phyloP scores from a whole-genome alignment of 306 rosid species.

The Glycyrrhiza uralensis region DNA sequence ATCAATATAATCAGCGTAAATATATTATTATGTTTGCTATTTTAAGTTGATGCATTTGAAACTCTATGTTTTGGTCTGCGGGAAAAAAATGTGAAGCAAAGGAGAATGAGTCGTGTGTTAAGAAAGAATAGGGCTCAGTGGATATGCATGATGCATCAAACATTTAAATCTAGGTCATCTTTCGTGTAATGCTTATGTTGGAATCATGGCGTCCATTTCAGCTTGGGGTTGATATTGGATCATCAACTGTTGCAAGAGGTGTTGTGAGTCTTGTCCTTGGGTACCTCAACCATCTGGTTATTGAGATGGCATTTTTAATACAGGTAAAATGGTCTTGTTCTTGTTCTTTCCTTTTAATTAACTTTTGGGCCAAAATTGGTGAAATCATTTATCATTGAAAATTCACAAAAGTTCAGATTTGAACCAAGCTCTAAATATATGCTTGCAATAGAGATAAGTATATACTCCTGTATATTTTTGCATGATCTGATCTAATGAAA shows the following conservation, averaged over 20 bases:
- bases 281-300: slow-evolving; percentile 80
- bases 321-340: slow-evolving; percentile 52
- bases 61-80: neutral
- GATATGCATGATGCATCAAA: slow-evolving; percentile 16
- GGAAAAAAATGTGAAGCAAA: neutral
- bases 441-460: neutral
- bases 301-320: slow-evolving; percentile 92
- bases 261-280: slow-evolving; percentile 94
- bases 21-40: neutral
- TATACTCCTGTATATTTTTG: slow-evolving; percentile 10
- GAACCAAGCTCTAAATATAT: neutral
- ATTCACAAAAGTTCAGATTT: neutral
- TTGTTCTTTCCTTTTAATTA: slow-evolving; percentile 2
- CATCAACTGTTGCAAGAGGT: slow-evolving; percentile 93
- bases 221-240: slow-evolving; percentile 76
- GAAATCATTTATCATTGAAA: slow-evolving; percentile 1
- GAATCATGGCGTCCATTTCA: slow-evolving; percentile 33
- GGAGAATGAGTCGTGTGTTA: neutral
- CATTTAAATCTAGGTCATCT: neutral
- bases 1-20: neutral
- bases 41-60: neutral
- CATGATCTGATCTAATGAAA: neutral
- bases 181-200: slow-evolving; percentile 10
- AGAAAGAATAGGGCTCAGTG: neutral
- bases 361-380: neutral